These are phyloP conservation scores for Heterobasidion occidentale DNA, from an alignment of 1,284 basidiomycete species.

Conservation along the genomic window DNA sequence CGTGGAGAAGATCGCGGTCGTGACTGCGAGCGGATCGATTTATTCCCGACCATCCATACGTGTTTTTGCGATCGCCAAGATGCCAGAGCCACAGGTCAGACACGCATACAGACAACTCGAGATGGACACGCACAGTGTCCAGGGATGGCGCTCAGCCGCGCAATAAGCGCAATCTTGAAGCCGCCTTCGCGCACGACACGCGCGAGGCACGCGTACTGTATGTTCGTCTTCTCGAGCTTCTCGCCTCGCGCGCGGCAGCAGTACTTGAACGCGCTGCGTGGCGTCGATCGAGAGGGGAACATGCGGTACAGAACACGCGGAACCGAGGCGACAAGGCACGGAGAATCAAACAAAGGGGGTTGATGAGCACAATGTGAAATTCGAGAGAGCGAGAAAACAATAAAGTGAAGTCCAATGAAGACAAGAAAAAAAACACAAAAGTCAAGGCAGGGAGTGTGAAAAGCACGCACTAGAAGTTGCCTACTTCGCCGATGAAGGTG, in stretches of 20 bases:
- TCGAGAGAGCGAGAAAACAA: too few species aligned
- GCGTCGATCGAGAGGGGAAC: background rate
- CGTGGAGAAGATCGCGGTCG: slow-evolving; percentile 59
- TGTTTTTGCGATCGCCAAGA: too few species aligned
- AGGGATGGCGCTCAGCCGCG: slow-evolving; percentile 54
- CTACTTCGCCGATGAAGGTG: slow-evolving; percentile 40
- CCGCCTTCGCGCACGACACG: slow-evolving; percentile 61
- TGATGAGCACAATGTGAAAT: too few species aligned
- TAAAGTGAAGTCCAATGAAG: background rate
- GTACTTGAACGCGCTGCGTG: slow-evolving; percentile 38
- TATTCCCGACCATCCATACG: too few species aligned
- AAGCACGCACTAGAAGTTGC: slow-evolving; percentile 39
- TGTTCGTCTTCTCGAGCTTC: slow-evolving; percentile 47
- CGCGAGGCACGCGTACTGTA: slow-evolving; percentile 56
- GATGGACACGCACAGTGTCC: slow-evolving; percentile 37
- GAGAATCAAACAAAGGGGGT: too few species aligned
- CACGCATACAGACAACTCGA: background rate
- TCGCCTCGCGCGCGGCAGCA: slow-evolving; percentile 38
- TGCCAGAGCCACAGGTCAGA: background rate
- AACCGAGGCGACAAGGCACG: too few species aligned
- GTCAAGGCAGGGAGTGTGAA: background rate
- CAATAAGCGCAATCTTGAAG: slow-evolving; percentile 52
- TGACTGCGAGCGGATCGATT: slow-evolving; percentile 23
- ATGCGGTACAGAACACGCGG: background rate
- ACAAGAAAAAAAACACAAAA: slow-evolving; percentile 5